Evolutionary conservation across 371 early-diverging fungal species (phyloP), one percentile per base, ranked within the genome.

Genomic region (Mucor velutinosus): DNA sequence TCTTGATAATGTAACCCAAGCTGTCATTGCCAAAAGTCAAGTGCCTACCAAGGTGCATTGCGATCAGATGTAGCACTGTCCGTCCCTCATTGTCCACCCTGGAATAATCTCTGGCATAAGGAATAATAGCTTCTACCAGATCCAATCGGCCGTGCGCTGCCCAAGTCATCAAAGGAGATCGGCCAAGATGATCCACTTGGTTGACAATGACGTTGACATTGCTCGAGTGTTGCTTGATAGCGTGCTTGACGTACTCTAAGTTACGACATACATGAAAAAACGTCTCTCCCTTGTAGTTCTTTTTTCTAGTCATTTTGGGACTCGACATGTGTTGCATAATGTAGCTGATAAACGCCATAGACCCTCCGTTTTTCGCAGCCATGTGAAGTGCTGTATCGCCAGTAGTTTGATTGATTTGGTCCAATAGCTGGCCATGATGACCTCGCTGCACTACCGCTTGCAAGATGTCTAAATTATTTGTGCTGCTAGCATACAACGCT

Each of bases 101-200:
- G 15, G 51, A 17, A 7, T 45, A 49, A 37, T 62, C 45, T 27
- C 23, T 49, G 1, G 15, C 33, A 25, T 57, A 15, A 17, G 57
- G 19, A n/a, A 57, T 32, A 7, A 57, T 49, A 5, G 72, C n/a
- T 11, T 76, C 66, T 1, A 87, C 73, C 15, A 78, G 64, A 14
- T 78, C 69, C 2, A 76, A 49, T 17, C 80, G 62, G 4, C 84
- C 83, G 32, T 79, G 67, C 4, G 73, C 35, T 7, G 81, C 75
- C 86, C 87, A 87, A 2, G 71, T 65, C 70, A 83, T 60, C 8
- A 81, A 41, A 1, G 87, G 84, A 1, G 79, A 80, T 41, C 74
- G 66, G 7, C 82, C 78, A 6, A 53, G 27, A 8, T 49, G 35
- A 43, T 78, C 75, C 15, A 67, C 49, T 25, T 76, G 73, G 29